Evolutionary conservation across 345 rosid genomes (phyloP), one percentile per base, ranked within the genome.

Genomic region (Turnera subulata): DNA sequence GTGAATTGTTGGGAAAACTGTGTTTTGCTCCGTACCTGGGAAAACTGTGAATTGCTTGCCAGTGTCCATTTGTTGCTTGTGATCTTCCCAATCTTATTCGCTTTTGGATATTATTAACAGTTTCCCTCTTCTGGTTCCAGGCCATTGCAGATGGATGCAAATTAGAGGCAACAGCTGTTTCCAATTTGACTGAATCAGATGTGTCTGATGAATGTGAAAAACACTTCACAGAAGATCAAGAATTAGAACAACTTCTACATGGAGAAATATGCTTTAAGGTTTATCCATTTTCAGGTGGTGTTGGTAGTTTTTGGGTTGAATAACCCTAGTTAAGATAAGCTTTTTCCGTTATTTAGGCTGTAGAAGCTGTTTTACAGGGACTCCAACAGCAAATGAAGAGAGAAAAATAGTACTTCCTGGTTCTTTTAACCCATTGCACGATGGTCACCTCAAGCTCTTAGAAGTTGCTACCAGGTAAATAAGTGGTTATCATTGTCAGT

Each of bases 351-450:
- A 59, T 59, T 48, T 69, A 59, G 16, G 68, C 48, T 59, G 52
- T 59, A 23, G 24, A 13, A 45, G 52, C 59, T 65, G 39, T 58
- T 71, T 77, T 70, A 78, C 74, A 78, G 95, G 58, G 64, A 39
- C 75, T 32, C 65, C 57, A 56, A 33, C 29, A 25, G 57, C 50
- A 7, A 75, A 74, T 63, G 75, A 68, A 57, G 81, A 83, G 44
- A 83, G 91, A 69, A 93, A 85, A 77, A 74, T 93, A 58, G 85
- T 89, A 67, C 79, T 85, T 48, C 64, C 99, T 64, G 99, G 99
- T 64, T 87, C 96, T 38, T 93, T 93, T 77, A 85, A 93, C 58
- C 99, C 97, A 17, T 77, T 89, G 67, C 99, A 93, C 47, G 83
- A 86, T n/a, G 97, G 88, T 50, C 97, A 89, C 69, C 76, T 85